Base-by-base conservation (phyloP, 1,139 yeast genomes). In the Suhomyces terraborum region DNA sequence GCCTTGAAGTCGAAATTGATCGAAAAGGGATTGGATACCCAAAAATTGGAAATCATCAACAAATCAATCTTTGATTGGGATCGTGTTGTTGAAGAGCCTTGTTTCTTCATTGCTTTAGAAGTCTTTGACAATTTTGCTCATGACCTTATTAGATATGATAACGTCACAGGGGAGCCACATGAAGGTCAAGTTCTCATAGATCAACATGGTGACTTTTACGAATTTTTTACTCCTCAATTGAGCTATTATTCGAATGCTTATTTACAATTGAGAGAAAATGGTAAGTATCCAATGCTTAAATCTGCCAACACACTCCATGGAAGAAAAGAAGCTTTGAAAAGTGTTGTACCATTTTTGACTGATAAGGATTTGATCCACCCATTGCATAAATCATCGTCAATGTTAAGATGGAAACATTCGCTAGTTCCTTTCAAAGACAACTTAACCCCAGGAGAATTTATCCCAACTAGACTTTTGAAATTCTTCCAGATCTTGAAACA, bases 51-150 rank as follows among this genome's bases (percentile, higher is more conserved):
- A 48, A 75, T 88, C 45, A 76, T 84, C 56, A 86, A 88, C 62
- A 75, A 81, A 57, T 84, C 91, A 24, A 82, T 88, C 13, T 80
- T 88, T 51, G 84, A 82, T 18, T 88, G 96, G 95, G 71, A 78
- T 42, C 67, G 71, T 20, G 61, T 65, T 2, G 84, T 84, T 2
- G 66, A 71, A 2, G 84, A 84, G 32, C 91, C 91, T 0, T 85
- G 95, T 51, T 88, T 81, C 56, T 83, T 88, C 51, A 72, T 88
- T 40, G 95, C 94, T 0, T 65, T 87, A 45, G 96, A 88, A 57
- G 95, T 88, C 22, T 81, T 88, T 60, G 95, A 88, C 61, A 88
- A 87, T 54, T 80, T 88, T 52, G 77, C 95, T 3, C 96, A 88
- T 60, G 96, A 88, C 58, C 78, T 85, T 25, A 75, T 88, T 7